These are phyloP conservation scores for Diplodia seriata DNA, from an alignment of 2,329 filamentous ascomycete genomes.

Conservation along the genomic window DNA sequence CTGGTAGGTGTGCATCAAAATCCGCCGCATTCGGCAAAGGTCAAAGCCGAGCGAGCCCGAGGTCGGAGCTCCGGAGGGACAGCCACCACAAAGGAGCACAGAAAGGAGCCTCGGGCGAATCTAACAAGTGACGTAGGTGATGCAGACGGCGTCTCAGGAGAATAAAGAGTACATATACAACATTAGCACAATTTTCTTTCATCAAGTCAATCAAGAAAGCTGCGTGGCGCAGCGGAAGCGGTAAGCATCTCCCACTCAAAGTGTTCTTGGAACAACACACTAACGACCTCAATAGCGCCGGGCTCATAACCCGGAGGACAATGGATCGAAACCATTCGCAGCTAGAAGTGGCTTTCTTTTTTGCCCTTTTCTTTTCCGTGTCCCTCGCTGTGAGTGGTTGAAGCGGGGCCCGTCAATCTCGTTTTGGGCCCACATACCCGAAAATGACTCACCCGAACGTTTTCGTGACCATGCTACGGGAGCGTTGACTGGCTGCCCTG, in stretches of 20 bases:
- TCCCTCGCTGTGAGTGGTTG: conserved; percentile 2
- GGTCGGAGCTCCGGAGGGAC: conserved; percentile 12
- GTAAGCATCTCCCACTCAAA: conserved; percentile 3
- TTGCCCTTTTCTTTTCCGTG: not conserved
- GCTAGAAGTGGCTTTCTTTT: conserved; percentile 17
- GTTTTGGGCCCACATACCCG: conserved; percentile 11
- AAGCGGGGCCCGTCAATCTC: not conserved
- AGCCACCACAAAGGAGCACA: not conserved
- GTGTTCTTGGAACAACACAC: not conserved
- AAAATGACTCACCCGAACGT: conserved; percentile 12
- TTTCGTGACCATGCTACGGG: not conserved
- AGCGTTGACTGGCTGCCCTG: conserved; percentile 11
- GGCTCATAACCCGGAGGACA: conserved; percentile 45
- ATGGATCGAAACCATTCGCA: conserved; percentile 41
- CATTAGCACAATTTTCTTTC: not conserved
- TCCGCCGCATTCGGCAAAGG: conserved; percentile 1
- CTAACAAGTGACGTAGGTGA: not conserved
- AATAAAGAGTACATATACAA: not conserved
- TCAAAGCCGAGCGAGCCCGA: conserved; percentile 19
- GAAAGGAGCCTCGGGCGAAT: not conserved
- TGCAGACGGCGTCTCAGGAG: not conserved
- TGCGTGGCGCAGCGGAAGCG: conserved; percentile 32
- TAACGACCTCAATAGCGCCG: conserved; percentile 35
- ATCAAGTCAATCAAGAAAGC: conserved; percentile 26
- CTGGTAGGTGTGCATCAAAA: not conserved